Percentiles rank a stretch among this genome's conserved stretches.
Conservation (phyloP, 345 rosid genomes). For the Geranium rotundifolium region DNA sequence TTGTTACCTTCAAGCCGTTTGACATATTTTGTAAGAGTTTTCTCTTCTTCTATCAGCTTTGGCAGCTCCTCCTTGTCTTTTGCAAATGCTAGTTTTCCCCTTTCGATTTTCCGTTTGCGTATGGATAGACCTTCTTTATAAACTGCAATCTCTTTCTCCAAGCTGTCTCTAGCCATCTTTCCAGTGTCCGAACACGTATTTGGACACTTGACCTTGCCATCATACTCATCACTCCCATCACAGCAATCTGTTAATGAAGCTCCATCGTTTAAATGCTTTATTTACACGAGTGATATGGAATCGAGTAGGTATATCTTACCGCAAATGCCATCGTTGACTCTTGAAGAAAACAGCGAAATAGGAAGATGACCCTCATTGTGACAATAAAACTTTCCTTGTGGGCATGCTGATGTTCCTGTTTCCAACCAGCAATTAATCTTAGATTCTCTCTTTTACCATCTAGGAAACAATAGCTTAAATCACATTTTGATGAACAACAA, state of each 20-base stretch:
- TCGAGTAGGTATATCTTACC: slow-evolving; percentile 30
- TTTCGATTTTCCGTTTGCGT: slow-evolving; percentile 41
- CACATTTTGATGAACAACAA: no score
- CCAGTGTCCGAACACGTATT: slow-evolving; percentile 96
- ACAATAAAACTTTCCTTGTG: slow-evolving; percentile 74
- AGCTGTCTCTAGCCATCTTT: slow-evolving; percentile 60
- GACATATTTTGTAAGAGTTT: slow-evolving; percentile 55
- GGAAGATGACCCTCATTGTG: slow-evolving; percentile 66
- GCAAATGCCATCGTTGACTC: slow-evolving; percentile 93
- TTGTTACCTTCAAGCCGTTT: slow-evolving; percentile 64
- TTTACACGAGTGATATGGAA: neutral
- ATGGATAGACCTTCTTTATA: slow-evolving; percentile 53
- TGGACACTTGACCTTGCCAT: slow-evolving; percentile 52
- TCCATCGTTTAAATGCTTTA: neutral
- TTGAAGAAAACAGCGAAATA: slow-evolving; percentile 53
- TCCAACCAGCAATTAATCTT: slow-evolving; percentile 4
- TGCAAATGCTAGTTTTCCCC: slow-evolving; percentile 46
- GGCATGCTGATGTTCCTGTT: slow-evolving; percentile 97
- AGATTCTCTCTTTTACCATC: no score
- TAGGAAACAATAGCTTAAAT: no score
- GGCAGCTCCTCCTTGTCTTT: slow-evolving; percentile 63
- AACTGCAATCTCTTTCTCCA: slow-evolving; percentile 56
- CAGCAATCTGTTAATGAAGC: slow-evolving; percentile 55
- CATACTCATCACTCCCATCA: slow-evolving; percentile 97
- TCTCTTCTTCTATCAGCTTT: slow-evolving; percentile 70